Evolutionary conservation across 129 eudicot genomes (phyloP).

Genomic region (Saussurea involucrata): DNA sequence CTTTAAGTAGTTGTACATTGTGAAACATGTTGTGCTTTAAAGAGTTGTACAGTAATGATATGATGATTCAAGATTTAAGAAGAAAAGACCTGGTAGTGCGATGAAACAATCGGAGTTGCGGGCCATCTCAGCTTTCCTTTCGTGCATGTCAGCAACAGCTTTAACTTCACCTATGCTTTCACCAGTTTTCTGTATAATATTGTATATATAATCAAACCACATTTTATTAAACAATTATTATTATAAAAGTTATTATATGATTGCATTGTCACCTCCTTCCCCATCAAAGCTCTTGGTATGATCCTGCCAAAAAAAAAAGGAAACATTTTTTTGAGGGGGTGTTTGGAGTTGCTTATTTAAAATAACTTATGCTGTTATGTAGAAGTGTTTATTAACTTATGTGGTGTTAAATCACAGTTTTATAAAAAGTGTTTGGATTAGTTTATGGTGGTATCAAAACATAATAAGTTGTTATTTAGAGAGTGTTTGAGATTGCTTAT

Average conservation of each 20-base stretch:
- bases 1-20: slow-evolving; percentile 1
- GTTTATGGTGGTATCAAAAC: too few relatives aligned
- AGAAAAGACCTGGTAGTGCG: slow-evolving; percentile 62
- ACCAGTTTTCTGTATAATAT: slow-evolving; percentile 48
- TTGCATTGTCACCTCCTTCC: slow-evolving; percentile 45
- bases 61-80: not conserved
- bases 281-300: slow-evolving; percentile 70
- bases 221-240: not conserved
- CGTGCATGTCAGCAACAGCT: slow-evolving; percentile 72
- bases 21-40: slow-evolving; percentile 11
- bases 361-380: too few relatives aligned
- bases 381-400: too few relatives aligned
- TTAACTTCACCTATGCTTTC: slow-evolving; percentile 68
- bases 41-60: slow-evolving; percentile 15
- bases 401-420: too few relatives aligned
- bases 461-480: too few relatives aligned
- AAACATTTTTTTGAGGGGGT: not conserved
- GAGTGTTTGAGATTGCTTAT: too few relatives aligned
- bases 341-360: too few relatives aligned
- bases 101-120: slow-evolving; percentile 82
- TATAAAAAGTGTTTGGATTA: too few relatives aligned
- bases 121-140: slow-evolving; percentile 93
- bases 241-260: not conserved
- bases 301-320: slow-evolving; percentile 48
- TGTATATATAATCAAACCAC: not conserved